Conservation (phyloP, 2,329 filamentous ascomycete species). For the Phoma herbarum region DNA sequence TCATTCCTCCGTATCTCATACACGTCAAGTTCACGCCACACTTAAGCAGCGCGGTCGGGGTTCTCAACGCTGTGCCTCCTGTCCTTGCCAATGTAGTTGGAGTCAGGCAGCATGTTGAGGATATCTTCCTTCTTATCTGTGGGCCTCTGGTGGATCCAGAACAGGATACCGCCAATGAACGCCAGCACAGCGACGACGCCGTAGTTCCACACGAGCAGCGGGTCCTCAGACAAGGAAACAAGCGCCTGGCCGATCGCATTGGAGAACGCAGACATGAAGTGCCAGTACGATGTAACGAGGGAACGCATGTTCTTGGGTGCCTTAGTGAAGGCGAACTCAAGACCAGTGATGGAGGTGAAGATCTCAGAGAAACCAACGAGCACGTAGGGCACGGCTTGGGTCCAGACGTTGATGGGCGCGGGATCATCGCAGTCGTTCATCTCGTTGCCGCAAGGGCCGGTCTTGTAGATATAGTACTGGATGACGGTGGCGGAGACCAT, state of each 20-base stretch:
- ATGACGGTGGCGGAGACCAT: constrained; percentile 62
- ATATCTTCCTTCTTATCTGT: constrained; percentile 73
- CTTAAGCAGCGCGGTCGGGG: constrained; percentile 24
- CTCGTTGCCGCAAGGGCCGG: constrained; percentile 66
- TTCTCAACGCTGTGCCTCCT: constrained; percentile 40
- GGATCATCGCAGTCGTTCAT: constrained; percentile 63
- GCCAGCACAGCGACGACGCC: constrained; percentile 68
- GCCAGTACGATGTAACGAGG: constrained; percentile 73
- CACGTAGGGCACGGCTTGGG: constrained; percentile 60
- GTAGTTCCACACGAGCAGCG: constrained; percentile 78
- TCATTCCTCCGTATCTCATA: background rate
- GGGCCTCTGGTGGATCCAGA: constrained; percentile 74
- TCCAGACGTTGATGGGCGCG: constrained; percentile 71
- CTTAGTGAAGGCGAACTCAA: constrained; percentile 81
- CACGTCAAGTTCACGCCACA: background rate
- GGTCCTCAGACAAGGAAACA: constrained; percentile 68
- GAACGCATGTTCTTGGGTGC: constrained; percentile 83
- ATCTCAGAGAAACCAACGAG: constrained; percentile 67
- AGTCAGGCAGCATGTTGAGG: constrained; percentile 67
- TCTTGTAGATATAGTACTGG: constrained; percentile 70
- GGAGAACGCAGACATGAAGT: constrained; percentile 75
- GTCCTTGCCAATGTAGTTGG: constrained; percentile 45
- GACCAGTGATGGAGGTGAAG: constrained; percentile 67
- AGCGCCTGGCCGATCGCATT: constrained; percentile 76
- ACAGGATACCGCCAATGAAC: constrained; percentile 67